Evolutionary conservation across 495 filamentous ascomycete genomes (phyloP), one percentile per base, ranked within the genome.

Genomic region (Penicillium angulare): DNA sequence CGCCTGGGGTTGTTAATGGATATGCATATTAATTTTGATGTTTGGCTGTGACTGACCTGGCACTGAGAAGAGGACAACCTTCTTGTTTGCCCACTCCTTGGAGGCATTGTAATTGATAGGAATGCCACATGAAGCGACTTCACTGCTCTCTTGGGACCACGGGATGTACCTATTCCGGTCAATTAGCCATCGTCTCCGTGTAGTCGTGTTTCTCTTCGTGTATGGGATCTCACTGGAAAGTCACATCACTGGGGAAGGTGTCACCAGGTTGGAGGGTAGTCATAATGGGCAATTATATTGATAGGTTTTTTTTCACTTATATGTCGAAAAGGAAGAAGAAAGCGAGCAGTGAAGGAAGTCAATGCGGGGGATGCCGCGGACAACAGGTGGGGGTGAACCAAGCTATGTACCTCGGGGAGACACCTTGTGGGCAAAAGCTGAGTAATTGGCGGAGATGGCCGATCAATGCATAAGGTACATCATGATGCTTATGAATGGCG

Each of bases 41-140:
- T 21, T 8, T 16, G 15, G 5, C 7, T 16, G 0, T 16, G 1
- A 62, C 67, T 39, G 51, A 82, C 83, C 92, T 32, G 92, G 91
- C 27, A 96, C 89, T 38, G 89, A 81, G 67, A 96, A 87, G 35
- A 97, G 74, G 34, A 96, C 88, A 20, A 92, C 87, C 68, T 93
- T 95, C 80, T 95, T 96, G 71, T 83, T 73, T 24, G 83, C 80
- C 78, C 86, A 95, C 59, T 95, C 87, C 63, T 89, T 83, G 63
- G 83, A 88, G 60, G 91, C 90, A 59, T 96, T 77, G 71, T 90
- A 95, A 57, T 78, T 74, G 59, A 83, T 79, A 29, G 88, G 87
- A 13, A 86, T 79, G 44, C 91, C 90, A 67, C 91, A 95, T 26
- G 80, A 72, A 26, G 82, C 86, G 52, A 90, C 74, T 34, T 83